A percentile compares a stretch with the other conserved stretches of the same genome.
Conservation (phyloP, 2,329 filamentous ascomycete species). For the Xylariaceae sp. region DNA sequence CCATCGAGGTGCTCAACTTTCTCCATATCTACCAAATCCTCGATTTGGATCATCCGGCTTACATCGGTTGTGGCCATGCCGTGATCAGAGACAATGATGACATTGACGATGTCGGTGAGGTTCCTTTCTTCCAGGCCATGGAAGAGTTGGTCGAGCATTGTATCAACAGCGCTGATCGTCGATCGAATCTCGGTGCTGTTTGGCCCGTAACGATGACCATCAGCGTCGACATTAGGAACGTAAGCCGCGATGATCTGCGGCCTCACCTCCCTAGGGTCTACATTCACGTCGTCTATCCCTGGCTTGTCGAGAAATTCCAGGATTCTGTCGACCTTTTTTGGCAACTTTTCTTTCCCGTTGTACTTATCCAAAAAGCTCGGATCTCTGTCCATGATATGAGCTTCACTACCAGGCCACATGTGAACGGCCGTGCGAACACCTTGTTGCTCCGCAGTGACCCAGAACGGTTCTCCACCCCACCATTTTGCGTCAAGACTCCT, state of each 20-base stretch:
- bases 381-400: conserved; percentile 73
- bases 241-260: conserved; percentile 94
- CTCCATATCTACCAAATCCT: conserved; percentile 79
- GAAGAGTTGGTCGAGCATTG: conserved; percentile 79
- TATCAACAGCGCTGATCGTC: conserved; percentile 80
- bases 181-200: conserved; percentile 88
- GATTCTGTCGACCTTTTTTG: conserved; percentile 76
- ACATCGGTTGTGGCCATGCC: conserved; percentile 95
- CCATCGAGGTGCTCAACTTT: conserved; percentile 86
- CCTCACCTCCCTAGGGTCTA: conserved; percentile 57
- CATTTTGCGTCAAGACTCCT: conserved; percentile 83
- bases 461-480: conserved; percentile 94
- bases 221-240: conserved; percentile 86
- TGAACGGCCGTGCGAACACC: conserved; percentile 81
- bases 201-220: conserved; percentile 86
- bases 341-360: conserved; percentile 74
- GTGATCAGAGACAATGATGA: conserved; percentile 96
- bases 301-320: conserved; percentile 84
- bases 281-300: conserved; percentile 63
- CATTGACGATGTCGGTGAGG: conserved; percentile 85
- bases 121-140: conserved; percentile 78
- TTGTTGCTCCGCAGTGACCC: conserved; percentile 87
- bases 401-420: conserved; percentile 98
- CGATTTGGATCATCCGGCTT: conserved; percentile 80
- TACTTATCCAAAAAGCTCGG: conserved; percentile 83